Evolutionary conservation across 352 stramenopile genomes (phyloP).

Genomic region (Phytophthora europaea): DNA sequence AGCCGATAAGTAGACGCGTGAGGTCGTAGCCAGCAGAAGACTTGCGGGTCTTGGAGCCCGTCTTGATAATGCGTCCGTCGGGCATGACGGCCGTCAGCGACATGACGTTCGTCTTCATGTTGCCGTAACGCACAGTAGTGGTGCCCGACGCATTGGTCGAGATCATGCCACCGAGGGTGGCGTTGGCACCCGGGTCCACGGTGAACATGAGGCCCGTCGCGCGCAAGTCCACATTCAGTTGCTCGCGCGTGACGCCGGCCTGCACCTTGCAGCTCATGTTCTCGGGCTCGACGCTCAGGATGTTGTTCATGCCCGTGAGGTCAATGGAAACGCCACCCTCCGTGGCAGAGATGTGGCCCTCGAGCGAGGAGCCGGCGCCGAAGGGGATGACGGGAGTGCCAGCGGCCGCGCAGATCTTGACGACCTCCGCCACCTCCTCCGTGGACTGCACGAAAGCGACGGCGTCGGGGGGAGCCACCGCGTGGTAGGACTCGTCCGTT

Average conservation of each 20-base stretch:
- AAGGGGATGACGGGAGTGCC: conserved; percentile 96
- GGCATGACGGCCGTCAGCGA: conserved; percentile 93
- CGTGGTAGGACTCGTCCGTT: conserved; percentile 94
- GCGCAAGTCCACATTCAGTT: conserved; percentile 91
- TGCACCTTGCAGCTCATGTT: conserved; percentile 95
- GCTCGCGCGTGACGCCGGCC: conserved; percentile 94
- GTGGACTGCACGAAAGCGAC: conserved; percentile 90
- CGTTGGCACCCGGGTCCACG: conserved; percentile 98
- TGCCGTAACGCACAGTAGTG: conserved; percentile 94
- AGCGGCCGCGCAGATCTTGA: conserved; percentile 90
- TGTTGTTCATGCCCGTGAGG: conserved; percentile 85
- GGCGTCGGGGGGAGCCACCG: conserved; percentile 79
- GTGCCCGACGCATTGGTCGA: conserved; percentile 92
- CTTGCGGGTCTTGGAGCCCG: conserved; percentile 94
- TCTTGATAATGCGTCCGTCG: conserved; percentile 90
- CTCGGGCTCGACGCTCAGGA: conserved; percentile 73
- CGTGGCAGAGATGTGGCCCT: conserved; percentile 96
- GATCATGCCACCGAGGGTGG: conserved; percentile 97
- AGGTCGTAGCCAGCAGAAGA: conserved; percentile 98
- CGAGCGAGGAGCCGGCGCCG: conserved; percentile 93
- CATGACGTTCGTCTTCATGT: conserved; percentile 98
- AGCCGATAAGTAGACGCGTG: conserved; percentile 95
- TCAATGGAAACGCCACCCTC: conserved; percentile 94
- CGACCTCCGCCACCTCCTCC: conserved; percentile 90
- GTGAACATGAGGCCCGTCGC: conserved; percentile 95